Conservation (phyloP, 1,139 yeast species). For the Debaryomyces sp. region DNA sequence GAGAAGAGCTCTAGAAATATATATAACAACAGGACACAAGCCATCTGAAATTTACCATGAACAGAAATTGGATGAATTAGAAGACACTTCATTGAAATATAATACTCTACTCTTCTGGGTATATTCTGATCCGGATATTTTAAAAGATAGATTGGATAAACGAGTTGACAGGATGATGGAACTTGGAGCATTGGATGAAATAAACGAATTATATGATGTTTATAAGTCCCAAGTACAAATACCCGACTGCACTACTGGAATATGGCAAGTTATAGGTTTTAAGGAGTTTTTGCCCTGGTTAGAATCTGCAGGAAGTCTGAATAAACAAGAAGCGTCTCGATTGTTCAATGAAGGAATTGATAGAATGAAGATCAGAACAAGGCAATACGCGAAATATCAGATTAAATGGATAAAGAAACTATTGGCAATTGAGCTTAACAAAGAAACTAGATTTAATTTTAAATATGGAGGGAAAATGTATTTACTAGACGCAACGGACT, state of each 20-base stretch:
- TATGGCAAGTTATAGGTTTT: constrained; percentile 96
- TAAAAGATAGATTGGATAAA: constrained; percentile 66
- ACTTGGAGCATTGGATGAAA: constrained; percentile 69
- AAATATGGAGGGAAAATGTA: constrained; percentile 66
- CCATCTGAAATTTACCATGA: constrained; percentile 72
- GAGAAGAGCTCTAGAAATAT: constrained; percentile 80
- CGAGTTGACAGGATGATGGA: constrained; percentile 85
- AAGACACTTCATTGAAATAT: constrained; percentile 56
- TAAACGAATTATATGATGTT: constrained; percentile 54
- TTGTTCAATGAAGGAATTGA: constrained; percentile 56
- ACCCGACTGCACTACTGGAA: constrained; percentile 69
- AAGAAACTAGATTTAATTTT: constrained; percentile 51
- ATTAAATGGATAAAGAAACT: constrained; percentile 89
- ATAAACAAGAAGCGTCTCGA: constrained; percentile 7
- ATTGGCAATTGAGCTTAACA: constrained; percentile 61
- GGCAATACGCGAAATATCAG: constrained; percentile 87
- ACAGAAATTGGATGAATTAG: constrained; percentile 53
- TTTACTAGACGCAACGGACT: constrained; percentile 75
- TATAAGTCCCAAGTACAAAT: constrained; percentile 32
- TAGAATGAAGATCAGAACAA: constrained; percentile 79
- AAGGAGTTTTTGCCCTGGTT: constrained; percentile 91
- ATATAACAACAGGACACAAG: constrained; percentile 60
- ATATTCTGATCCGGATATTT: constrained; percentile 62
- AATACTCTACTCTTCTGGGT: constrained; percentile 83
- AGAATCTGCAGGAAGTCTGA: constrained; percentile 16